Base-by-base conservation (phyloP, 805 yeast genomes). In the Kluyveromyces aestuarii region DNA sequence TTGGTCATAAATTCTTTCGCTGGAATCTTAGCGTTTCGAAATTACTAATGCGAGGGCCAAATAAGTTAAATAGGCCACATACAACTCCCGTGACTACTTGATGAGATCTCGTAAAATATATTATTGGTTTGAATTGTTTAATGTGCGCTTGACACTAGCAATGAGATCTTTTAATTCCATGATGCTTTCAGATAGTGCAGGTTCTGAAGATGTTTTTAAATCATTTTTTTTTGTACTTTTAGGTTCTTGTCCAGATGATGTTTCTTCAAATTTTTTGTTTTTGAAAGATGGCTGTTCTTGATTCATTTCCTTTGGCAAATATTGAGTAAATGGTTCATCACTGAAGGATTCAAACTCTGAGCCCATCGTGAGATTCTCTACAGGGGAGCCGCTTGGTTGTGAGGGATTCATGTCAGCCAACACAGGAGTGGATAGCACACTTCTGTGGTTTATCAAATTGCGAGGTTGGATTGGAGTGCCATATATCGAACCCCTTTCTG, bases 141-240 rank as follows among this genome's bases (percentile, higher is more conserved):
- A 59, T 30, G 54, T 60, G 39, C 52, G 55, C 46, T 57, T 60
- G 13, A 62, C 67, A 4, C 64, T 57, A 18, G 58, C 64, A 37
- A 63, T 60, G 3, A 63, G 48, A 11, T 52, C 48, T 40, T 60
- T 59, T 37, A 63, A 48, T 46, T 63, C 65, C 39, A 40, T 8
- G 10, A 57, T 27, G 21, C 52, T 53, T 8, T 47, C 46, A 5
- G 59, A 49, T 27, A 30, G 2, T 3, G 35, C 4, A 30, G 4
- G 11, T 30, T 30, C 35, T 11, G 35, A 30, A 30, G 14, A 5
- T 30, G 7, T 30, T 30, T 13, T 30, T 30, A 30, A 30, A 13
- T 30, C 35, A 30, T 30, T 30, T 13, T 30, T 5, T 13, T 5
- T 10, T 3, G 14, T 30, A 30, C 14, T 30, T 11, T 10, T 30